Evolutionary conservation across 345 rosid genomes (phyloP).

Genomic region (Salix udensis): DNA sequence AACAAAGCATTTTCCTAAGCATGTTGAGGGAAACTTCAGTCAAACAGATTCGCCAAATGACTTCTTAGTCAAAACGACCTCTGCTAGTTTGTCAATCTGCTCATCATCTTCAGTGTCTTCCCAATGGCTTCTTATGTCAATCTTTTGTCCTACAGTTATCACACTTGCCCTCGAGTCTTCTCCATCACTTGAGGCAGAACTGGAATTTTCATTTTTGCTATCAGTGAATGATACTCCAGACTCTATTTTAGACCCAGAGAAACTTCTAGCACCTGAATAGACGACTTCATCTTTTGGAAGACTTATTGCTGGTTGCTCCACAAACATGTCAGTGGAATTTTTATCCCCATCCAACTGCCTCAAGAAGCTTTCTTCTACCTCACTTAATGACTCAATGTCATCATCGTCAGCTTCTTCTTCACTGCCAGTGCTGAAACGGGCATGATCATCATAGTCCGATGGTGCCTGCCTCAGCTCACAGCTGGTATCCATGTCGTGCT

Average conservation of each 20-base stretch:
- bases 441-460: conserved; percentile 48
- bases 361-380: conserved; percentile 69
- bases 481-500: conserved; percentile 76
- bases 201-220: conserved; percentile 41
- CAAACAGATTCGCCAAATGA: conserved; percentile 21
- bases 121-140: conserved; percentile 6
- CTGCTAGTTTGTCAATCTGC: conserved; percentile 28
- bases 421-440: conserved; percentile 29
- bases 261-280: conserved; percentile 26
- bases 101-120: conserved; percentile 20
- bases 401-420: conserved; percentile 40
- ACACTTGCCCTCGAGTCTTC: conserved; percentile 31
- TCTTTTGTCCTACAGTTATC: conserved; percentile 5
- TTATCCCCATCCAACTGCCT: conserved; percentile 38
- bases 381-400: conserved; percentile 44
- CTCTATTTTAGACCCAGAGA: conserved; percentile 32
- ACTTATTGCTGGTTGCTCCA: conserved; percentile 15
- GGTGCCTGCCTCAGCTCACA: conserved; percentile 54
- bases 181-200: conserved; percentile 29
- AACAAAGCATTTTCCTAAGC: neutral
- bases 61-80: conserved; percentile 13
- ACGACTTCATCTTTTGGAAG: conserved; percentile 6
- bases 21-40: conserved; percentile 9
- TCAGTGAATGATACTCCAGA: conserved; percentile 40
- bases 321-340: conserved; percentile 9